Conservation (phyloP, 495 filamentous ascomycete species). For the Aspergillus steynii region DNA sequence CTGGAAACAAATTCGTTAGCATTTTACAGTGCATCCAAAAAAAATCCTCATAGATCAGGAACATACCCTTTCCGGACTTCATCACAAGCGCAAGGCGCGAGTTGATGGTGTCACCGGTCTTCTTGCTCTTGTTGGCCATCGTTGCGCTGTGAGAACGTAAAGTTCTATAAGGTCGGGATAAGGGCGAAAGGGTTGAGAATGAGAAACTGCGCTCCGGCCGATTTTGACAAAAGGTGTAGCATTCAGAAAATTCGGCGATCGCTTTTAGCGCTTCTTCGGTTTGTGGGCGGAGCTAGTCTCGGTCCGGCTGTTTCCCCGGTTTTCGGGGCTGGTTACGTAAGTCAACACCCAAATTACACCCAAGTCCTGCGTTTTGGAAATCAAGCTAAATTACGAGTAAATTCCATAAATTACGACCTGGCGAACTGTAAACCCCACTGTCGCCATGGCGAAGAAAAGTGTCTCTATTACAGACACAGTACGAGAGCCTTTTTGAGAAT, state of each 20-base stretch:
- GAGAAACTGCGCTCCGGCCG: slow-evolving; percentile 42
- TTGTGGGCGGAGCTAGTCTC: slow-evolving; percentile 30
- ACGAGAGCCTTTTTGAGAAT: too few species aligned
- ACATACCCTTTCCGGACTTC: slow-evolving; percentile 86
- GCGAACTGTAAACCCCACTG: too few species aligned
- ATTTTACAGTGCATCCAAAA: background rate
- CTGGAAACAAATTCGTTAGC: slow-evolving; percentile 32
- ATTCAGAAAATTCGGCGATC: slow-evolving; percentile 14
- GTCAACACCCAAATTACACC: too few species aligned
- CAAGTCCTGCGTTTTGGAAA: too few species aligned
- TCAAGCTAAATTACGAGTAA: too few species aligned
- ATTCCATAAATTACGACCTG: too few species aligned
- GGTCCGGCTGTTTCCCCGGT: slow-evolving; percentile 3
- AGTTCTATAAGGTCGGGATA: slow-evolving; percentile 15
- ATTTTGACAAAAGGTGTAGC: slow-evolving; percentile 22
- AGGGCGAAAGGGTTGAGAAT: slow-evolving; percentile 11
- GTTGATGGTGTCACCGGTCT: slow-evolving; percentile 88
- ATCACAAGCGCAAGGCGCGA: slow-evolving; percentile 89
- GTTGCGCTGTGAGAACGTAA: slow-evolving; percentile 44
- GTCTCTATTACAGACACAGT: too few species aligned
- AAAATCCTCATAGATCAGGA: background rate
- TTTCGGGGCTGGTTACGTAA: too few species aligned
- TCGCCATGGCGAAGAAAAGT: too few species aligned
- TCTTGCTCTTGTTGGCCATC: slow-evolving; percentile 96
- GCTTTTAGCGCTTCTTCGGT: slow-evolving; percentile 13